Evolutionary conservation across 2,329 filamentous ascomycete genomes (phyloP).

Genomic region (Pseudocercospora fijiensis): DNA sequence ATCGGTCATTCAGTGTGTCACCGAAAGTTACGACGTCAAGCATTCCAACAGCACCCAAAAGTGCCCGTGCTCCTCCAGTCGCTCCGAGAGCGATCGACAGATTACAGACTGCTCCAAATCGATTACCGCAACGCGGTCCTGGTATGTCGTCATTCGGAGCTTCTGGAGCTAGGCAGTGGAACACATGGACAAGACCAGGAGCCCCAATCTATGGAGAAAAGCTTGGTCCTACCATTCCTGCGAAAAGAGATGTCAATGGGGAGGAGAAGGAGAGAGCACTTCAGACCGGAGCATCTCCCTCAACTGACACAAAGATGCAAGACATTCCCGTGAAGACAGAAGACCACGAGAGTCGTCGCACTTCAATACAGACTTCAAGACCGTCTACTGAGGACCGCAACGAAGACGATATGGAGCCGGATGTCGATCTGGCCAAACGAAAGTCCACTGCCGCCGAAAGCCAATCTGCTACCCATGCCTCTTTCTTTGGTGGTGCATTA

Average conservation of each 20-base stretch:
- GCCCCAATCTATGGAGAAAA: conserved; percentile 32
- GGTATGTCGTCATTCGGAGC: conserved; percentile 26
- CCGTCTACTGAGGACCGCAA: conserved; percentile 4
- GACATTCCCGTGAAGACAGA: conserved; percentile 20
- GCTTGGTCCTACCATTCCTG: conserved; percentile 37
- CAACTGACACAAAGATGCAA: neutral
- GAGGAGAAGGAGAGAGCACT: conserved; percentile 41
- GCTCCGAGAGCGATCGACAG: conserved; percentile 18
- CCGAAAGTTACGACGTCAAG: conserved; percentile 35
- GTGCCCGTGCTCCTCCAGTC: conserved; percentile 28
- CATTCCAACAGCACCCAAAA: conserved; percentile 41
- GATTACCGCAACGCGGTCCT: conserved; percentile 23
- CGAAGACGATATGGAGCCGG: conserved; percentile 33
- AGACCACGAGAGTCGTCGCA: conserved; percentile 9
- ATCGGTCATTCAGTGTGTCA: conserved; percentile 38
- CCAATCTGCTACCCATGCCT: conserved; percentile 33
- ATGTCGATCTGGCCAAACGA: conserved; percentile 20
- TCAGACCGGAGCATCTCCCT: neutral
- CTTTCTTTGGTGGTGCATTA: conserved; percentile 36
- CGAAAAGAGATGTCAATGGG: conserved; percentile 47
- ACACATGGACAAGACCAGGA: conserved; percentile 47
- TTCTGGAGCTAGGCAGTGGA: conserved; percentile 35
- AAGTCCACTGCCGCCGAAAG: conserved; percentile 22
- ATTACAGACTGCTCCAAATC: conserved; percentile 17
- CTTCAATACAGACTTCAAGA: conserved; percentile 10